These are phyloP conservation scores for Kazachstania bromeliacearum DNA, from an alignment of 805 yeast genomes.

Conservation along the genomic window DNA sequence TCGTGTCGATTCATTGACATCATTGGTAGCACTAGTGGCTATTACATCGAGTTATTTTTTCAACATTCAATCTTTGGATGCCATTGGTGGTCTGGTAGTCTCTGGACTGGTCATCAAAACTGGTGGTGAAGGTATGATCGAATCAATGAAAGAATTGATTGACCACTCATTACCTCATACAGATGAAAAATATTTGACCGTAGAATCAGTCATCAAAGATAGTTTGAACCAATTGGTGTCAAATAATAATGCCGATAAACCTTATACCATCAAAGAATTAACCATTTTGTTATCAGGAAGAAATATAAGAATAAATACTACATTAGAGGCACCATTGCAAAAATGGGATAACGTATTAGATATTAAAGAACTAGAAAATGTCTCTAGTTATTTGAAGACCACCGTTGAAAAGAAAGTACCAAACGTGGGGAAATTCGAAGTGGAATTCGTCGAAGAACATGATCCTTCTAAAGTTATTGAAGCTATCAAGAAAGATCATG, in stretches of 20 bases:
- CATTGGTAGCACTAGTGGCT: conserved; percentile 80
- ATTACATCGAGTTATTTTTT: conserved; percentile 78
- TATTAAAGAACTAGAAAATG: conserved; percentile 35
- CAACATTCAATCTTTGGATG: conserved; percentile 75
- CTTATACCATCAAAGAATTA: conserved; percentile 34
- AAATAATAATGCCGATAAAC: conserved; percentile 33
- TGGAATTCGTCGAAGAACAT: conserved; percentile 33
- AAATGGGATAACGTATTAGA: conserved; percentile 37
- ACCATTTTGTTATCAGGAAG: conserved; percentile 52
- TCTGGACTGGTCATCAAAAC: conserved; percentile 76
- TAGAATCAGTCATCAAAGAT: conserved; percentile 34
- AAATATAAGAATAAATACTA: conserved; percentile 33
- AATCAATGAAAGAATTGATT: conserved; percentile 64
- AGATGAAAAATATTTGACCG: conserved; percentile 40
- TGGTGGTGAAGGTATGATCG: conserved; percentile 64
- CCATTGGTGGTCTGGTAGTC: conserved; percentile 84
- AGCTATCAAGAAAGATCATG: background rate
- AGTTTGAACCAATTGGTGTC: conserved; percentile 30
- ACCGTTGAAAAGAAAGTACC: conserved; percentile 33
- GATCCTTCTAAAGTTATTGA: background rate
- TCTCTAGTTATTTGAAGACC: conserved; percentile 30
- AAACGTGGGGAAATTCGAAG: conserved; percentile 35
- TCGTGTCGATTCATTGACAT: conserved; percentile 86
- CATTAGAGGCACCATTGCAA: conserved; percentile 35
- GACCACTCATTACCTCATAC: conserved; percentile 55